These are phyloP conservation scores for Aquilaria malaccensis DNA, from an alignment of 345 rosid species.

Conservation along the genomic window DNA sequence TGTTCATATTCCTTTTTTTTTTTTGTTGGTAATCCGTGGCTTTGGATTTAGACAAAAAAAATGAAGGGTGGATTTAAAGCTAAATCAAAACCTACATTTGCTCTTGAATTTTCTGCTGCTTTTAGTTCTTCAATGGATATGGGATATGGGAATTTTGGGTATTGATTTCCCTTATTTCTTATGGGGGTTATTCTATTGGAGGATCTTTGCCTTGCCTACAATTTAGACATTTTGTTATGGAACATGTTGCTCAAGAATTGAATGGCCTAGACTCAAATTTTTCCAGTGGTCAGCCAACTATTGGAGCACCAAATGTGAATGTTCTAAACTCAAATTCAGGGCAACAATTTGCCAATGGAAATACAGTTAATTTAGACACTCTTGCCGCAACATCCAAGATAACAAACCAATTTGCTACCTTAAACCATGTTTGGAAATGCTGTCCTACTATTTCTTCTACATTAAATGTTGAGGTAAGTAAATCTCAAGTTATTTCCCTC, in stretches of 20 bases:
- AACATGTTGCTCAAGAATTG: conserved; percentile 97
- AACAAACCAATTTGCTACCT: conserved; percentile 44
- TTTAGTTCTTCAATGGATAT: conserved; percentile 20
- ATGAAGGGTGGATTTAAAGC: conserved; percentile 5
- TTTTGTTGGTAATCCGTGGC: no score
- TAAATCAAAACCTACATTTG: background rate
- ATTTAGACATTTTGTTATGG: conserved; percentile 99
- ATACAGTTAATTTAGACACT: conserved; percentile 48
- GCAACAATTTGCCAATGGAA: conserved; percentile 58
- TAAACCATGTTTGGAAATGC: conserved; percentile 39
- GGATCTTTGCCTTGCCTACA: conserved; percentile 99
- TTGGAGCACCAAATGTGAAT: conserved; percentile 44
- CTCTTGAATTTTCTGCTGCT: conserved; percentile 11
- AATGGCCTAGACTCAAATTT: conserved; percentile 83
- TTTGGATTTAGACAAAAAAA: background rate
- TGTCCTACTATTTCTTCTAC: no score
- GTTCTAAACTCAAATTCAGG: conserved; percentile 34
- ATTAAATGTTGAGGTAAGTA: no score
- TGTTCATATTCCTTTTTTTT: no score
- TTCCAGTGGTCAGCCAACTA: conserved; percentile 53
- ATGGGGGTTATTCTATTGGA: conserved; percentile 62
- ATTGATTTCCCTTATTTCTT: conserved; percentile 7
- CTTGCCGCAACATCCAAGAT: conserved; percentile 59
- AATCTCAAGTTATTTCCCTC: no score
- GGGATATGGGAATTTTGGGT: conserved; percentile 72